Evolutionary conservation across 2,329 filamentous ascomycete genomes (phyloP), one percentile per base, ranked within the genome.

Genomic region (Fusarium devonianum): DNA sequence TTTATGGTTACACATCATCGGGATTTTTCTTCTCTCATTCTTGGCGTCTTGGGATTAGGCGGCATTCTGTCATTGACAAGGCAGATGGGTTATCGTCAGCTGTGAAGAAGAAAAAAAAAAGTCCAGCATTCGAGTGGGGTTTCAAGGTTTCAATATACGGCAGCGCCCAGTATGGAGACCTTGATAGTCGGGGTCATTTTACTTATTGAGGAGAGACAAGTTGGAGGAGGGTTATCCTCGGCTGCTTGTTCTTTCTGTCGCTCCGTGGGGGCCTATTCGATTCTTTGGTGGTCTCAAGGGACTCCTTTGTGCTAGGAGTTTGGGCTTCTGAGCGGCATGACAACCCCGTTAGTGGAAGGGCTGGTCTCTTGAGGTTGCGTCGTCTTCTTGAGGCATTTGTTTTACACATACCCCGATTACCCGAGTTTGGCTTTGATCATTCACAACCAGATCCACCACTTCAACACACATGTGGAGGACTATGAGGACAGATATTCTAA

Each of bases 331-430:
- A 53, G 59, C 57, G 56, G 61, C 49, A 56, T 49, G 60, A 64
- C 56, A 51, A 55, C 44, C 49, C 62, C 57, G 56, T 64, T 53
- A 48, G 63, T 23, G 62, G 62, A 56, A 35, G 65, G 62, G 62
- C 54, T 59, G 64, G 62, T 62, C 55, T 49, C 63, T 59, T 50
- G 44, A 52, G 51, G 55, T 65, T 62, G 63, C 48, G 56, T 65
- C 53, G 60, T 65, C 50, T 57, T 49, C 45, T 61, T 50, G 59
- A 44, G 57, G 45, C 55, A 53, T 62, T 49, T 56, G 49, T 52
- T 58, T 63, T 66, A 62, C 61, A 66, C 58, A 66, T 60, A 64
- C 57, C 57, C n/a, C 58, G 41, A 49, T 60, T 53, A 52, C 46
- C 60, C 52, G 52, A 53, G 54, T 46, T 63, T 57, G 56, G 50